Evolutionary conservation across 495 filamentous ascomycete genomes (phyloP), one percentile per base, ranked within the genome.

Genomic region (Coniosporium apollinis): DNA sequence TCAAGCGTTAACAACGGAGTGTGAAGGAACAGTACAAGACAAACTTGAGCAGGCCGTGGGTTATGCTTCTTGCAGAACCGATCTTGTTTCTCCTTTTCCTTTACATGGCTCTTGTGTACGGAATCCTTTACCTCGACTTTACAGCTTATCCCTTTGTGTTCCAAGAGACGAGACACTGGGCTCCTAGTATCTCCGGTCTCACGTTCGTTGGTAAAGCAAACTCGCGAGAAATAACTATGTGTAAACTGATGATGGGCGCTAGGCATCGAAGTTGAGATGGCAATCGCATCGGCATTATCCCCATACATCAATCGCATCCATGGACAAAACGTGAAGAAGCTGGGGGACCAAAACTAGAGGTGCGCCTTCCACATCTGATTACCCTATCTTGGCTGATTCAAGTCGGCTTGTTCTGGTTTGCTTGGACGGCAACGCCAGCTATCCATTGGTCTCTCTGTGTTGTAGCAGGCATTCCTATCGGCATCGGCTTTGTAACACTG

Each of bases 51-150:
- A 68, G 76, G 3, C 78, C 76, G 0, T 53, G 76, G 36, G 57
- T 59, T 30, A 72, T 81, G 59, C 55, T 79, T 5, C 30, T 65
- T 21, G 46, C 63, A 15, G 72, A 79, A 40, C 76, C 76, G 0
- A 73, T 78, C 31, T 55, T 80, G 25, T 42, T 72, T 28, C 55
- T 70, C 22, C 30, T 66, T 26, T 54, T 61, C 4, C 29, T 63
- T n/a, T 57, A 58, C 19, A 52, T 65, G 38, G 54, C 42, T 6
- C 52, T 51, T 18, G 37, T 58, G 17, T 60, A 55, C 41, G 55
- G 49, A 19, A 44, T 55, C 15, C 26, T 57, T 3, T 60, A 57
- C 22, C 44, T 54, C 18, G 43, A 52, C 37, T 54, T 60, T 37
- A 43, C 47, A 28, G 55, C 56, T 2, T 58, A 50, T 32, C 56